Conservation (phyloP, 148 eudicot species). For the Amaranthus cruentus region DNA sequence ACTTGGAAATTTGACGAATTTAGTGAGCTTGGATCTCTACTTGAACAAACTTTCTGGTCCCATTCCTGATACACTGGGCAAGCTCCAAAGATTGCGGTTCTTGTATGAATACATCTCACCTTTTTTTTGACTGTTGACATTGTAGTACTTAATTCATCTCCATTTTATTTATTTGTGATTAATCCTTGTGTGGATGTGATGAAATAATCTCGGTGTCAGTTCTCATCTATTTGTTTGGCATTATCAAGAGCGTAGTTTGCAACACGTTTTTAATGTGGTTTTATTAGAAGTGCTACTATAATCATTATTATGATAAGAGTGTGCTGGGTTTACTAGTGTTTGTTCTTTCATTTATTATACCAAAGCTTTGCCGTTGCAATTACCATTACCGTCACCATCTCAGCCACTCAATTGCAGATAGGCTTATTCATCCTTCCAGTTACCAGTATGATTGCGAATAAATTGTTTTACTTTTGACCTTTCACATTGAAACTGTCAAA, state of each 20-base stretch:
- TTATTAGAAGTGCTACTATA: no score
- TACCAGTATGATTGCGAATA: no score
- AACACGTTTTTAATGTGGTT: no score
- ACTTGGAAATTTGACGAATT: slow-evolving; percentile 72
- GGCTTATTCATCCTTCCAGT: no score
- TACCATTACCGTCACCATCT: no score
- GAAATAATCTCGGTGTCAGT: not conserved
- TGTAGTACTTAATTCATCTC: not conserved
- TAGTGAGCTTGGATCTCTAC: slow-evolving; percentile 92
- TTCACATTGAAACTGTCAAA: no score
- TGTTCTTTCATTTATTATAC: no score
- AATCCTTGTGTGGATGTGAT: not conserved
- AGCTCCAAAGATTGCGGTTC: slow-evolving; percentile 59
- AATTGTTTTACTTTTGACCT: no score
- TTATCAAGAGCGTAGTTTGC: not conserved
- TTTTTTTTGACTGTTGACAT: not conserved
- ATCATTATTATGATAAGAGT: no score
- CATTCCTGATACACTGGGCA: slow-evolving; percentile 68
- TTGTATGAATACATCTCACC: slow-evolving; percentile 42
- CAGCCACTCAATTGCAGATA: no score
- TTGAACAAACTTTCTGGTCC: slow-evolving; percentile 54
- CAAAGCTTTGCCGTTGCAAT: no score
- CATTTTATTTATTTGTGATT: not conserved
- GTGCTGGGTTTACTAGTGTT: no score
- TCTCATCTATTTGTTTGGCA: not conserved